Evolutionary conservation across 1,284 basidiomycete species (phyloP).

Genomic region (Moesziomyces parantarcticus): DNA sequence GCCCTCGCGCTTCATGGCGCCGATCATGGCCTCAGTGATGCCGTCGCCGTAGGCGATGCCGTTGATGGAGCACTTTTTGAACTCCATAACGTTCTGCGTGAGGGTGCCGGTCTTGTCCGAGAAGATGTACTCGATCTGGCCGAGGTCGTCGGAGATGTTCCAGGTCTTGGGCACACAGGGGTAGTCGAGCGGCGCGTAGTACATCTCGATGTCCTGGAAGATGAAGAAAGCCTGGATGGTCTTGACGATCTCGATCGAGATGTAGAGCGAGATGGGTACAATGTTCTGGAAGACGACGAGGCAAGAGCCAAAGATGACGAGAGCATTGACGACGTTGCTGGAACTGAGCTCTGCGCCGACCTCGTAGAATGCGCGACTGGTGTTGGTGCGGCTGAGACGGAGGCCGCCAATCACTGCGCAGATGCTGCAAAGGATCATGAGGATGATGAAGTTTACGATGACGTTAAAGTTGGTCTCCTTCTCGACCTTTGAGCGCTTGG

Average conservation of each 20-base stretch:
- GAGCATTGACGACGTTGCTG: constrained; percentile 77
- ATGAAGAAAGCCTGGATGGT: constrained; percentile 98
- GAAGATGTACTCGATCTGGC: constrained; percentile 97
- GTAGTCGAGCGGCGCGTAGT: constrained; percentile 83
- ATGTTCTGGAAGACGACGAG: constrained; percentile 98
- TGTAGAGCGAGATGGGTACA: constrained; percentile 95
- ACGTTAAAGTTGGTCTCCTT: constrained; percentile 99
- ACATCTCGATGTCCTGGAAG: constrained; percentile 94
- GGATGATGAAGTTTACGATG: constrained; percentile 87
- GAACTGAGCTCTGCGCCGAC: constrained; percentile 34
- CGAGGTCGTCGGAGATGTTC: constrained; percentile 97
- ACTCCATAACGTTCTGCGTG: constrained; percentile 88
- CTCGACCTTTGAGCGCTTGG: constrained; percentile 95
- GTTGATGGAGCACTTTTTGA: constrained; percentile 91
- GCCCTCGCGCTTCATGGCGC: constrained; percentile 85
- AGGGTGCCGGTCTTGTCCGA: constrained; percentile 79
- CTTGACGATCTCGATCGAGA: constrained; percentile 97
- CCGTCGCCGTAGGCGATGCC: constrained; percentile 91
- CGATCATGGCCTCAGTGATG: constrained; percentile 92
- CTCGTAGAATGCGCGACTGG: constrained; percentile 78
- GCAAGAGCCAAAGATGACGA: constrained; percentile 80
- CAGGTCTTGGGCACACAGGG: constrained; percentile 94
- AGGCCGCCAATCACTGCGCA: constrained; percentile 80
- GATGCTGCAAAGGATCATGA: constrained; percentile 82
- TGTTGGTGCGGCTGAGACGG: constrained; percentile 74